These are phyloP conservation scores for Colletotrichum acutatum DNA, from an alignment of 2,329 filamentous ascomycete species.

Conservation along the genomic window DNA sequence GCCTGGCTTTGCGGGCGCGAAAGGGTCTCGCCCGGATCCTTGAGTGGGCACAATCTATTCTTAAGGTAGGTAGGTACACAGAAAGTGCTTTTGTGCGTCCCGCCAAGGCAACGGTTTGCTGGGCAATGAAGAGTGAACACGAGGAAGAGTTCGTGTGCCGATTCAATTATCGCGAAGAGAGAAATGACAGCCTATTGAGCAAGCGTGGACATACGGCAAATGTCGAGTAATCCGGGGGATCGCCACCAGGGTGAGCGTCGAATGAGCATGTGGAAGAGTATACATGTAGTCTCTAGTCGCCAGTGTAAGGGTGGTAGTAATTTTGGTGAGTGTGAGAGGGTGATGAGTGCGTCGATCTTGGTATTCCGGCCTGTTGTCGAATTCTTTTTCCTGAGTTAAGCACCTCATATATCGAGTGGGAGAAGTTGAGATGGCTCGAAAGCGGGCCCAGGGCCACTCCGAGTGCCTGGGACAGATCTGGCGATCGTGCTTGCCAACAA, in stretches of 20 bases:
- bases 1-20: constrained; percentile 15
- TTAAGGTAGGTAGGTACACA: too few species aligned
- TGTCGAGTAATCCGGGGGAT: constrained; percentile 17
- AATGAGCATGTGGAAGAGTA: not conserved
- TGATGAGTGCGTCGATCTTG: not conserved
- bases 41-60: not conserved
- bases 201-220: not conserved
- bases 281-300: not conserved
- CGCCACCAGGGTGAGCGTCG: constrained; percentile 5
- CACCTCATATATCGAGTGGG: not conserved
- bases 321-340: not conserved
- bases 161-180: not conserved
- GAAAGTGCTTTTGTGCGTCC: not conserved
- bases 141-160: not conserved
- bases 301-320: not conserved
- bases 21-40: constrained; percentile 14
- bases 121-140: not conserved
- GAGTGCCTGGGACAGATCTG: not conserved
- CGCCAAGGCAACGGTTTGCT: not conserved
- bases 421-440: not conserved
- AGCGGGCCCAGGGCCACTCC: not conserved
- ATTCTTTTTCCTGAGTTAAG: not conserved
- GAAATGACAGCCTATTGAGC: not conserved
- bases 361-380: not conserved
- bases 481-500: not conserved